Evolutionary conservation across 345 rosid species (phyloP), one percentile per base, ranked within the genome.

Genomic region (Melastoma malabathricum): DNA sequence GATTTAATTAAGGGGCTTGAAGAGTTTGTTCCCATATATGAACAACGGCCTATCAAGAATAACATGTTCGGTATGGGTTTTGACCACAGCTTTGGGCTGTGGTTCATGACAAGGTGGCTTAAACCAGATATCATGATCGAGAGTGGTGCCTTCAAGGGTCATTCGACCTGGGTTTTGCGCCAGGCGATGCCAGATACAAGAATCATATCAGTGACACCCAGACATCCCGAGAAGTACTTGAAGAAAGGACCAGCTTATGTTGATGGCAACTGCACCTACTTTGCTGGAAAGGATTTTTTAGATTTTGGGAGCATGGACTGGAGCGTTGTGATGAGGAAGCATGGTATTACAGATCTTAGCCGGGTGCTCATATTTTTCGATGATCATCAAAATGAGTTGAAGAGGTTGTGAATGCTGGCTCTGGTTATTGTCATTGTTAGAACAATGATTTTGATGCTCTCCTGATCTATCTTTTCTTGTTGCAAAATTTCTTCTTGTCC

Each of bases 121-220:
- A 83, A 93, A 65, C 99, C 97, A n/a, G 92, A 79, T 62, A 64
- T 93, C 47, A 81, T 88, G 97, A 83, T 93, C 65, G 97, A 93
- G 74, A 93, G 97, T 59, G 99, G 97, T 64, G 99, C 86, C 57
- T 93, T 93, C 48, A 93, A 93, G 73, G 99, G 99, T 25, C 99
- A 93, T 55, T 93, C 99, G 3, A 88, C 99, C 55, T 93, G 99
- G 99, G 86, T 93, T 67, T 51, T 93, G 73, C 79, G 99, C 65
- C 99, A 88, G 68, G 99, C 99, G 0, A 93, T 81, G 94, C 99
- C 86, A 45, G 79, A 83, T 46, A 79, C 66, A n/a, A 80, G 72
- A 27, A 93, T 93, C 19, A 64, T 88, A 57, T 88, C 99, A 12
- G 55, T 93, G 49, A 62, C 99, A 14, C 97, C 97, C 2, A 65